phyloP scores from a whole-genome alignment of 2,329 filamentous ascomycete genomes.

The Fusarium gaditjirri region DNA sequence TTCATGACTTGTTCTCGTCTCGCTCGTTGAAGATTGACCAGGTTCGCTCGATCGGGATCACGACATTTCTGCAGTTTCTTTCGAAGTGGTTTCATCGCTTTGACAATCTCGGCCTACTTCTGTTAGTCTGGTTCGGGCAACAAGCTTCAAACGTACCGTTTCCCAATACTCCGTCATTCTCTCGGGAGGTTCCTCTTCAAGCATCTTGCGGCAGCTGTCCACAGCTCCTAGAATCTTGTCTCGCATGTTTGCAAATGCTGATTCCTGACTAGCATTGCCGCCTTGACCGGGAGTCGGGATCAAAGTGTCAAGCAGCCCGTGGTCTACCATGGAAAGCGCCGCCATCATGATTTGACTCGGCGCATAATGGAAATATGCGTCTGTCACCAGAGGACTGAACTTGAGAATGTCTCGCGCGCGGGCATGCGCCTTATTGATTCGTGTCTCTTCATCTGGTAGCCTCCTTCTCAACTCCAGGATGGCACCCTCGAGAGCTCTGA shows the following conservation, averaged over 20 bases:
- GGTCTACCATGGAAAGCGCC: conserved; percentile 79
- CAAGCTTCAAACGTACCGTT: conserved; percentile 53
- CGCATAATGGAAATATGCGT: conserved; percentile 97
- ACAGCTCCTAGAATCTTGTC: conserved; percentile 63
- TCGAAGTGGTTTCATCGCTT: conserved; percentile 65
- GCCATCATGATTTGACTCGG: conserved; percentile 94
- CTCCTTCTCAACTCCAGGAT: conserved; percentile 82
- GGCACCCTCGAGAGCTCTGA: conserved; percentile 85
- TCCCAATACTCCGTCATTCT: conserved; percentile 65
- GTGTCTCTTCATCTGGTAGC: conserved; percentile 66
- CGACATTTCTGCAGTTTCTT: conserved; percentile 78
- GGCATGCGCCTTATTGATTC: conserved; percentile 72
- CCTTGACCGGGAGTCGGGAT: conserved; percentile 53
- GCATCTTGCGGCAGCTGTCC: conserved; percentile 62
- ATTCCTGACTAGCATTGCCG: conserved; percentile 41
- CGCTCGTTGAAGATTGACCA: conserved; percentile 74
- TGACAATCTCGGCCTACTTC: conserved; percentile 55
- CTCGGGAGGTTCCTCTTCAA: conserved; percentile 67
- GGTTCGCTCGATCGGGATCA: conserved; percentile 78
- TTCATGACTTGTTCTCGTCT: conserved; percentile 65
- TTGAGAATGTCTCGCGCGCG: conserved; percentile 79
- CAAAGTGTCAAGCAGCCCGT: conserved; percentile 64
- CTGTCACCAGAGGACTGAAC: conserved; percentile 84
- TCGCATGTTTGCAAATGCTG: conserved; percentile 45
- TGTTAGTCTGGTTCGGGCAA: conserved; percentile 27